phyloP scores from a whole-genome alignment of 306 rosid genomes.

The Malus sylvestris region DNA sequence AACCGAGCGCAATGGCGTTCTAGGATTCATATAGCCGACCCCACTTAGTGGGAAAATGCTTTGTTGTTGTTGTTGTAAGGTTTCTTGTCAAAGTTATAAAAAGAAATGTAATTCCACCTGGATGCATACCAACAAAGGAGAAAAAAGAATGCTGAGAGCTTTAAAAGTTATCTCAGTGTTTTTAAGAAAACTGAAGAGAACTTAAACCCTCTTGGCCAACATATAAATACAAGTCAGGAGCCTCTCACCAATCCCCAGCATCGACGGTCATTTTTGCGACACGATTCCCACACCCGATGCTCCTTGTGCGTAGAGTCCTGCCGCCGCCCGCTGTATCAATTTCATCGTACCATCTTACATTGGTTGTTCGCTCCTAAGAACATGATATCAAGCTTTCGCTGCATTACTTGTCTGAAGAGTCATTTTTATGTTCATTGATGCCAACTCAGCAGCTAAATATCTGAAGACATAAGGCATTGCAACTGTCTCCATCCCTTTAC shows the following conservation, averaged over 20 bases:
- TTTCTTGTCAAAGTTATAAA: too few relatives aligned
- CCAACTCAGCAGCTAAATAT: conserved; percentile 89
- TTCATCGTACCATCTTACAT: background rate
- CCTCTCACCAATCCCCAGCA: background rate
- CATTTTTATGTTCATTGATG: conserved; percentile 89
- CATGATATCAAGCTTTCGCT: conserved; percentile 23
- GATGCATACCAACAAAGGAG: too few relatives aligned
- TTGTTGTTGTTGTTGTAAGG: too few relatives aligned
- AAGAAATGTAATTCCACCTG: too few relatives aligned
- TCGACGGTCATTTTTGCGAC: background rate
- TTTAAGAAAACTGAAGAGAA: background rate
- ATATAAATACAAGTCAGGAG: background rate
- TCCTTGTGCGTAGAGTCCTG: background rate
- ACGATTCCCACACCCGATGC: background rate
- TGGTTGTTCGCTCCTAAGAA: background rate
- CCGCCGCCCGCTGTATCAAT: background rate
- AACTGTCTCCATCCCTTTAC: conserved; percentile 90
- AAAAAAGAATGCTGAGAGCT: too few relatives aligned
- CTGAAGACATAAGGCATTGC: conserved; percentile 92
- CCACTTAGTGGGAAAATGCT: too few relatives aligned
- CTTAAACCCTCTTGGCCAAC: background rate
- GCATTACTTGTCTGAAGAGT: conserved; percentile 52
- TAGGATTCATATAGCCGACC: too few relatives aligned
- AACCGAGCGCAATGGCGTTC: too few relatives aligned
- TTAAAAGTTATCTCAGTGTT: too few relatives aligned